Base-by-base conservation (phyloP, 2,329 filamentous ascomycete species). In the Pseudogymnoascus sp. region DNA sequence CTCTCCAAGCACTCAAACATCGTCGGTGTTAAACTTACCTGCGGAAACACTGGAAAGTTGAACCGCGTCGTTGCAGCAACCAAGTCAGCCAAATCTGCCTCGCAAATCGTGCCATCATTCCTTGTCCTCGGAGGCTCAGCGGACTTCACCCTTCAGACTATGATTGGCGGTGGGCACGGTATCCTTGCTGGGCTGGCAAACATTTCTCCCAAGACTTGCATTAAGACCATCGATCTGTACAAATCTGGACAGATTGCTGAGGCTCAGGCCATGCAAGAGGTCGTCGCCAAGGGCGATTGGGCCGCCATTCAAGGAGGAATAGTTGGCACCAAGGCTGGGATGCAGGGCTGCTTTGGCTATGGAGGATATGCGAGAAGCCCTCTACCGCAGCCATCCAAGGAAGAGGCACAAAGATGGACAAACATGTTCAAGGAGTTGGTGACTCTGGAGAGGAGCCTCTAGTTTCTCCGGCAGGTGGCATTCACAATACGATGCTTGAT, bases 1-100 rank as follows among this genome's bases (percentile, higher is more conserved):
- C 84, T 96, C 58, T 88, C 88, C 42, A 78, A 85, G 72, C 91
- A 95, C 76, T 85, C 87, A 68, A 95, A 96, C 78, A 91, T 96
- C 70, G 80, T 91, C 66, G 91, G 91, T 65, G 92, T 91, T 63
- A 96, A 96, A 76, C 94, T 96, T 79, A 96, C 91, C 41, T 95
- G 91, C 74, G 91, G 90, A 68, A 95, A 91, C 79, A 84, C 82
- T 22, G 83, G 83, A 59, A 86, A 86, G 71, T 75, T 85, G 64
- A 80, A 81, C 69, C 73, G 83, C 67, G 74, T 84, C 59, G 82
- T 80, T 6, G 78, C 80, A 75, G 83, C 62, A 77, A 83, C 70
- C 77, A 87, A 58, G 81, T 78, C 60, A 79, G 83, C 64, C 79
- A 81, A 45, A 76, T 81, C 35, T 80, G 80, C 67, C 78, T 86